Evolutionary conservation across 2,329 filamentous ascomycete genomes (phyloP), one percentile per base, ranked within the genome.

Genomic region (Calonectria pseudoreteaudii): DNA sequence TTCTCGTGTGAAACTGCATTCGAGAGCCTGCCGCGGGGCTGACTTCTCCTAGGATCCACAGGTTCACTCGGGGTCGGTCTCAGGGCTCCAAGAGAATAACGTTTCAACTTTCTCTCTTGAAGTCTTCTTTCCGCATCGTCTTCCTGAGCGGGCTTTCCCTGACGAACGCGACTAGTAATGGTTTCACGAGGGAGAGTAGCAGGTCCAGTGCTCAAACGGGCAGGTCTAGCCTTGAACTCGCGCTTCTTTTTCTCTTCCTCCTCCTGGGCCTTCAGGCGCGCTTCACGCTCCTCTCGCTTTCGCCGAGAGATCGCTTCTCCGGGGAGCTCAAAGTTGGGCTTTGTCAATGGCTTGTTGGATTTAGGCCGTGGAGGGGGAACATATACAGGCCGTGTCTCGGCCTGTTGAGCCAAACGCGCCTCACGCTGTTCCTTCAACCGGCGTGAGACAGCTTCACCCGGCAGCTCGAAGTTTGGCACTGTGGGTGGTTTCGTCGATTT

Each of bases 171-270:
- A 81, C 91, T 93, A 49, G 91, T 84, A 76, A 88, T 82, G 14
- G 90, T 93, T 60, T 91, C 90, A 31, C 91, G 90, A 49, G 90
- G 90, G 6, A 86, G 75, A 8, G 86, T 81, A 58, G 83, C 82
- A 2, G 86, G 83, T 11, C 82, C 83, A 23, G 86, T 80, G 69
- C 85, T 88, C 68, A 85, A 83, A 52, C 88, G 88, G 47, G 91
- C 81, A 23, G 91, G 91, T 44, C 87, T 87, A 8, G 91, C 91
- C 81, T 92, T 93, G 85, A 93, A 93, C 78, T 93, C 90, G 70
- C 91, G 89, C 70, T 88, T 87, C 81, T 87, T 90, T 30, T 86
- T 88, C 74, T 91, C 89, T 76, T 92, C 91, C 76, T 92, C 91
- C 77, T 91, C 90, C 78, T 92, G 87, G 4, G 86, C 87, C 74